Base-by-base conservation (phyloP, 176 grass and related monocot species). In the Oryza meridionalis region DNA sequence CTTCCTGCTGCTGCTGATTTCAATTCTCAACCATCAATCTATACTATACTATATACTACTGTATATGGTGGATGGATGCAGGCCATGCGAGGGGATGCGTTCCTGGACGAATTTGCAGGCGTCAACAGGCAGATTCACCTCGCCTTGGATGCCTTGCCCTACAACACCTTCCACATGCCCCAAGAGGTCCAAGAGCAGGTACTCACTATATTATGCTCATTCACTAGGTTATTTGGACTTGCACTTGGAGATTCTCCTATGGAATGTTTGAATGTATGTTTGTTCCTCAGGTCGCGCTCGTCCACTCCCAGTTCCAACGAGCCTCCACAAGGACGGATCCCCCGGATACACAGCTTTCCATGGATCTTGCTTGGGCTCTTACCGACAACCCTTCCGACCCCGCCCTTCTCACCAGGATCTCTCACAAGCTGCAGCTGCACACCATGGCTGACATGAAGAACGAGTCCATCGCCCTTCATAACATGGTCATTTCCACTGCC, bases 161-260 rank as follows among this genome's bases (percentile, higher is more conserved):
- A 93, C 81, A 1, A 86, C 42, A 69, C 87, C 1, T 88, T 98
- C 7, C 77, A 91, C 44, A 83, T 98, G 80, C 88, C 96, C 2
- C 89, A 95, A 75, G 91, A 99, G 79, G 93, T 91, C 72, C 82
- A 86, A n/a, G 96, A 99, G 83, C 93, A 99, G 92, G 95, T 97
- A 73, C 6, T 31, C 29, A 31, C 29, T 31, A 31, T 31, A 31
- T 31, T 31, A 31, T 31, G 29, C 29, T n/a, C n/a, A n/a, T n/a
- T n/a, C n/a, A 31, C 29, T 27, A 27, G 27, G 32, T 33, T 3
- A 33, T 33, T 4, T 33, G 37, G 37, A 38, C 6, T 40, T 40
- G 38, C 7, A 31, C 29, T 31, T 31, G 29, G 27, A 27, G 27
- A 27, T 27, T 27, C 27, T 27, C 27, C 27, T 27, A 31, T 31